Evolutionary conservation across 352 stramenopile genomes (phyloP).

Genomic region (Phytophthora ramorum): DNA sequence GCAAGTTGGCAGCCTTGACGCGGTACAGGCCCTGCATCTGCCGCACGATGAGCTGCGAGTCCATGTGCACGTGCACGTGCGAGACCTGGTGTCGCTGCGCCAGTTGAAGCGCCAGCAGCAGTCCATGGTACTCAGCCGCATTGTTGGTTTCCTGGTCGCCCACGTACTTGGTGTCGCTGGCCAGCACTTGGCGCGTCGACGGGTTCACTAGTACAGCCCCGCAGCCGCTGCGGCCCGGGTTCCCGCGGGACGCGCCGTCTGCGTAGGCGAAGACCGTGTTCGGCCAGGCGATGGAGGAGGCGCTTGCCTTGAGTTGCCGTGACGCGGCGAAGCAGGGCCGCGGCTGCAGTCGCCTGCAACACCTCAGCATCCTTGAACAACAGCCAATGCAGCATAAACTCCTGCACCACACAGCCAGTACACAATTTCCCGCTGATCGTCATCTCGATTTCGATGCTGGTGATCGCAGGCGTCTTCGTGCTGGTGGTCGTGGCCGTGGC

Average conservation of each 20-base stretch:
- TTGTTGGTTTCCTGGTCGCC: conserved; percentile 80
- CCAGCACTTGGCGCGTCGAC: conserved; percentile 47
- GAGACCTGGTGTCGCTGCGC: conserved; percentile 44
- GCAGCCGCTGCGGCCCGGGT: conserved; percentile 67
- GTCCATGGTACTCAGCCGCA: conserved; percentile 68
- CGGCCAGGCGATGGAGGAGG: neutral
- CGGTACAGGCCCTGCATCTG: conserved; percentile 80
- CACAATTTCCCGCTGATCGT: neutral
- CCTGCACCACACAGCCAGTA: neutral
- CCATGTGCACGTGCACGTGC: conserved; percentile 68
- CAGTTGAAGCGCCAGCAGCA: conserved; percentile 67
- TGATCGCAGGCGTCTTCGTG: conserved; percentile 44
- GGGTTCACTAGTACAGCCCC: conserved; percentile 64
- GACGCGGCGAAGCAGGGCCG: conserved; percentile 12
- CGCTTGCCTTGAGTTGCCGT: neutral
- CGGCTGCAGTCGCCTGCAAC: neutral
- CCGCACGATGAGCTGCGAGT: conserved; percentile 82
- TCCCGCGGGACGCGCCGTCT: conserved; percentile 76
- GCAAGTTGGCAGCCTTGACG: conserved; percentile 70
- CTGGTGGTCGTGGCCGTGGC: conserved; percentile 63
- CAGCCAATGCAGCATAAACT: neutral
- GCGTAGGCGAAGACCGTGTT: conserved; percentile 52
- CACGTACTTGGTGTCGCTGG: conserved; percentile 51
- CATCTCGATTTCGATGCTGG: conserved; percentile 17
- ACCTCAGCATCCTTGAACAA: conserved; percentile 1